Evolutionary conservation across 192 early-diverging fungal species (phyloP).

Genomic region (Dispira simplex): DNA sequence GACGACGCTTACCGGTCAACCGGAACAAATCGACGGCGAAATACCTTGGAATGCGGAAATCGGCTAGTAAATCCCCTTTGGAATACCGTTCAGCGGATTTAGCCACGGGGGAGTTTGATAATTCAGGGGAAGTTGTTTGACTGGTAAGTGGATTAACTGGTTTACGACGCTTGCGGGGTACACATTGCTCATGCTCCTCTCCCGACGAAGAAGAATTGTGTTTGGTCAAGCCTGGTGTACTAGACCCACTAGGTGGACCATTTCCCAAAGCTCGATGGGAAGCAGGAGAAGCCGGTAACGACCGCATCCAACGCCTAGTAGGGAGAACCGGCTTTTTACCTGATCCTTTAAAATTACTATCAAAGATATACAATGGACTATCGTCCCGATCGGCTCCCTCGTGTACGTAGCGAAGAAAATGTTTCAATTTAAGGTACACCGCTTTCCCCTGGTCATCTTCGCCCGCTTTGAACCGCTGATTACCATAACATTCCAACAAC

Average conservation of each 20-base stretch:
- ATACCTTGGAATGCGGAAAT: constrained; percentile 51
- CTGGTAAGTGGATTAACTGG: neutral
- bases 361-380: constrained; percentile 70
- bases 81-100: too few relatives aligned
- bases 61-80: constrained; percentile 15
- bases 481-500: constrained; percentile 31
- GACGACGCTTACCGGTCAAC: constrained; percentile 41
- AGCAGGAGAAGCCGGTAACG: too few relatives aligned
- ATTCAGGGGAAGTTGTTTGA: neutral
- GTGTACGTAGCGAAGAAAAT: constrained; percentile 38
- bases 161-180: neutral
- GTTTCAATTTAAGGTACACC: constrained; percentile 43
- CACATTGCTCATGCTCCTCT: neutral
- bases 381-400: constrained; percentile 39
- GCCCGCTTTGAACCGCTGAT: constrained; percentile 61
- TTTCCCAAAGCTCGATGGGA: too few relatives aligned
- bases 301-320: too few relatives aligned
- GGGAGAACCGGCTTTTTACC: too few relatives aligned
- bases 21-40: constrained; percentile 60
- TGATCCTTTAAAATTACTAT: constrained; percentile 40
- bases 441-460: constrained; percentile 59
- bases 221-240: neutral
- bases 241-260: neutral
- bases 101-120: too few relatives aligned
- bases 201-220: neutral